A percentile compares a stretch with the other conserved stretches of the same genome.
phyloP scores from a whole-genome alignment of 148 eudicot species.

The Rhododendron ovatum region DNA sequence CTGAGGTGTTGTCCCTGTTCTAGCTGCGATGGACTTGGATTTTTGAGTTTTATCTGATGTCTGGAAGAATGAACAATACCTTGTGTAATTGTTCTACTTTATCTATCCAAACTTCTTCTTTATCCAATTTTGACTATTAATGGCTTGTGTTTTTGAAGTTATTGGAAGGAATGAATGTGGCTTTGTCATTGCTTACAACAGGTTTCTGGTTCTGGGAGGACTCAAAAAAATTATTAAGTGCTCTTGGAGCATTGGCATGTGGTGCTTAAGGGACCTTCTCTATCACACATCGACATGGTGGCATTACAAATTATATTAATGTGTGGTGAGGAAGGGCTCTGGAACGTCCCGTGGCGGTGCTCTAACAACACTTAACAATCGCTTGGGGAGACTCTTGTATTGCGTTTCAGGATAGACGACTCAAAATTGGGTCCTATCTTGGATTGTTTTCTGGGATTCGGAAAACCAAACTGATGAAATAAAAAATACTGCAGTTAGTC shows the following conservation, averaged over 20 bases:
- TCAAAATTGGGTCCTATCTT: neutral
- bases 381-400: neutral
- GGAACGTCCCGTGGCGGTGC: neutral
- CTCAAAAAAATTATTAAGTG: neutral
- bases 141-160: neutral
- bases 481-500: neutral
- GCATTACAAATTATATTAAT: too few species aligned
- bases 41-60: neutral
- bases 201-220: neutral
- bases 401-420: neutral
- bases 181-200: neutral
- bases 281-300: too few species aligned
- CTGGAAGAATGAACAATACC: neutral
- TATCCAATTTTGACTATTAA: constrained; percentile 5
- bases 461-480: neutral
- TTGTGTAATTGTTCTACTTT: neutral
- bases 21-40: neutral
- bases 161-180: neutral
- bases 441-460: neutral
- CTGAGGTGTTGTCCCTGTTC: constrained; percentile 12
- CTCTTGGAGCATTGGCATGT: neutral
- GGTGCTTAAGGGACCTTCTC: neutral
- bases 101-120: neutral
- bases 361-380: neutral
- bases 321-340: neutral